Base-by-base conservation (phyloP, 2,329 filamentous ascomycete species). In the Xylariomycetidae sp. region DNA sequence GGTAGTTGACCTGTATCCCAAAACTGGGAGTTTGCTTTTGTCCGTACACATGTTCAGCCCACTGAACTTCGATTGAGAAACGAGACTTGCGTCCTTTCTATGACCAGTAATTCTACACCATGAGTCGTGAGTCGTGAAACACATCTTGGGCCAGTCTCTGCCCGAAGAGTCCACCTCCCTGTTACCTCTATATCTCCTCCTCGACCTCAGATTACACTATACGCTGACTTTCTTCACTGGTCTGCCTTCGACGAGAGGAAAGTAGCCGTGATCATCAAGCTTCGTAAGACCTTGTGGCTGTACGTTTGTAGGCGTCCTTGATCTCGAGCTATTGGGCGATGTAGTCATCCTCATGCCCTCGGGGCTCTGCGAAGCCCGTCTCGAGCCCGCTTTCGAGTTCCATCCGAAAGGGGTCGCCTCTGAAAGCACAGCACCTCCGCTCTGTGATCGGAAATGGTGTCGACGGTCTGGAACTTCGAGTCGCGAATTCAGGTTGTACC, bases 301-400 rank as follows among this genome's bases (percentile, higher is more conserved):
- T 15, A 34, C 46, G 17, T 29, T 44, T 10, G 68, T 68, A 3
- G 70, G 67, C 3, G 70, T 74, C 38, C 71, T 63, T 2, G 63
- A 58, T 30, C 65, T 61, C 2, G 66, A 69, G 35, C 62, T 68
- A 41, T 71, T 74, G 4, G 68, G 65, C 4, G 66, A 63, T 4
- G 49, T 37, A 10, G 40, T 38, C 6, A 43, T 41, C 48, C 53
- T 59, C 23, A 46, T 15, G 10, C 42, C 43, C 31, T 58, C 57
- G 1, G 53, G 50, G 19, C 50, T 59, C 33, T 50, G 48, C n/a
- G 48, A 43, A 12, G 44, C 42, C 17, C 38, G 39, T 14, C 36
- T 32, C 12, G 40, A 42, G 29, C 45, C 46, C 14, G 35, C 17
- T 26, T 39, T 50, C 25, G 34, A 38, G 19, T 45, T 26, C 29